Evolutionary conservation across 1,284 basidiomycete species (phyloP), one percentile per base, ranked within the genome.

Genomic region (Sanghuangporus baumii): DNA sequence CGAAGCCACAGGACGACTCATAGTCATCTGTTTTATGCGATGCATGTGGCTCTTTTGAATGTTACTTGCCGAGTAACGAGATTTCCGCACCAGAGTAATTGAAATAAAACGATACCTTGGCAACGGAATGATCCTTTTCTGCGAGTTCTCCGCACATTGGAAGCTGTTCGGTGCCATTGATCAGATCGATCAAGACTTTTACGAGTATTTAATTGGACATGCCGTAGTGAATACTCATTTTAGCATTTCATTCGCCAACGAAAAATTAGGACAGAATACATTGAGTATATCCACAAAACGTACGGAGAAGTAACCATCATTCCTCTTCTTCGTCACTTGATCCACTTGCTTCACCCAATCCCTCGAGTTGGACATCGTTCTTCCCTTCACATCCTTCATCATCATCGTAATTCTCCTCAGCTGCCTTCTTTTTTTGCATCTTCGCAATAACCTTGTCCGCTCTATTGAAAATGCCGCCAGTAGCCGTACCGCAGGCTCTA

Each of bases 391-490:
- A 69, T 59, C 70, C 72, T 59, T 72, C 75, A 23, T 75, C 75
- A 16, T 78, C 78, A 16, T n/a, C n/a, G 50, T 74, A 77, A 34
- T 77, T 79, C 61, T 80, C 79, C 66, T 78, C 78, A 23, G 74
- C 78, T 68, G 79, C 77, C 66, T 78, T 77, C 71, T 80, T 84
- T 75, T 88, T 87, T 70, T 85, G 83, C 70, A 91, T 75, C 77
- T 89, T 92, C 66, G 88, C 85, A 57, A 95, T 82, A 55, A 94
- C 79, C 73, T 91, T 93, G 66, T 89, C 90, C 26, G 91, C 92
- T 52, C 91, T 83, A 73, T 96, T 96, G 79, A 96, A 99, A 69
- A 99, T 93, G 2, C 96, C 96, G 14, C 88, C 91, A 0, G 96
- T 99, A 2, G 94, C 86, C 12, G 93, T 85, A 57, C 94, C 91